Evolutionary conservation across 306 rosid genomes (phyloP), one percentile per base, ranked within the genome.

Genomic region (Vachellia collinsii): DNA sequence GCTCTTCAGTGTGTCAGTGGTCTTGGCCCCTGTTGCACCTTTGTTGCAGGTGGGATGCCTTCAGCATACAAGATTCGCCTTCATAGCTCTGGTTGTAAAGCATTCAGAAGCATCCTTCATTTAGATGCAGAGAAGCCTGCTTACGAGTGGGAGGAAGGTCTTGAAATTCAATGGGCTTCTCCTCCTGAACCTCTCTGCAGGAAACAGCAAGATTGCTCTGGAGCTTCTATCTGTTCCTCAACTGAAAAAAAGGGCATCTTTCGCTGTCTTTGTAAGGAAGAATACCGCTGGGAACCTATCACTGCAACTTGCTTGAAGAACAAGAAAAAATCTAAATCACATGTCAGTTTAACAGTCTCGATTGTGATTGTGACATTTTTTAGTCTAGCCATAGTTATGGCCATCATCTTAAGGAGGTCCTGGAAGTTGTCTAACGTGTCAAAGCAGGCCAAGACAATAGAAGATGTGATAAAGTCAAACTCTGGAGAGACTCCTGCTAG

Each of bases 21-120:
- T 53, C 70, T 93, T 82, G 86, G 85, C 73, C 93, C 94, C 77
- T 93, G 99, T 83, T 95, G 99, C 83, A 91, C 98, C 12, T 95
- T 95, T 84, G 38, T 85, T 50, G 86, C 97, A 3, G 99, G 97
- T 16, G 99, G 99, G 3, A 80, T 61, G 83, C 98, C 99, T 81
- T 93, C 98, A 19, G 94, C 98, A 17, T 93, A 93, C 88, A 95
- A 86, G 85, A 95, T 93, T 61, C 51, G 98, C 84, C 98, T 95
- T 83, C 99, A 93, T 37, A 82, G 50, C 50, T 93, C 98, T n/a
- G 98, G 97, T 7, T 95, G 99, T 81, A 87, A 76, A 83, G 97
- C 99, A 8, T 87, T 92, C 87, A 89, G 96, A 86, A 95, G 99
- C 85, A 83, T 93, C 76, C 83, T 92, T 84, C 88, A 90, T 78